A percentile compares a stretch with the other conserved stretches of the same genome.
Evolutionary conservation across 2,329 filamentous ascomycete genomes (phyloP).

Genomic region (Colletotrichum sublineola): DNA sequence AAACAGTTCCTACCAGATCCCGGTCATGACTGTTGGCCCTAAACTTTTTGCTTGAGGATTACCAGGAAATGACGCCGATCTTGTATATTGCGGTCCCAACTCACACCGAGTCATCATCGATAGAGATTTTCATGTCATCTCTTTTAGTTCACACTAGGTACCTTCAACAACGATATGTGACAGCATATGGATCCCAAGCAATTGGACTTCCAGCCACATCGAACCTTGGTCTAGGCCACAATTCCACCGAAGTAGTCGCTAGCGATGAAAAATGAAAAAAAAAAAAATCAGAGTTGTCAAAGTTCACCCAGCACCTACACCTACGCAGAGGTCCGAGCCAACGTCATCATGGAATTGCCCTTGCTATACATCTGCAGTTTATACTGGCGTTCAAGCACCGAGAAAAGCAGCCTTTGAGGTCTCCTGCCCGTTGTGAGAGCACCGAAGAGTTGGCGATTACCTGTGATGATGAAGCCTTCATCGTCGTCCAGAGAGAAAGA

Average conservation of each 20-base stretch:
- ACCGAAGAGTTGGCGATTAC: too few species aligned
- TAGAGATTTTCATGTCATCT: neutral
- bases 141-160: neutral
- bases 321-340: neutral
- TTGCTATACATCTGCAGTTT: neutral
- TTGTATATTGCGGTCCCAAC: neutral
- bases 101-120: neutral
- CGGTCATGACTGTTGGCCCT: neutral
- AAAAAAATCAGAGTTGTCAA: constrained; percentile 8
- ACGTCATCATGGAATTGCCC: constrained; percentile 13
- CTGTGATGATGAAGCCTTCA: too few species aligned
- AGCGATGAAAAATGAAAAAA: neutral
- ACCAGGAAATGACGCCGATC: neutral
- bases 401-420: neutral
- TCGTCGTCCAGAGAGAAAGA: neutral
- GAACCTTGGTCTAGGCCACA: neutral
- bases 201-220: neutral
- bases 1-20: neutral
- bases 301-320: neutral
- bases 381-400: neutral
- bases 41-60: neutral
- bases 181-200: neutral
- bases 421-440: neutral
- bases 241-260: constrained; percentile 9
- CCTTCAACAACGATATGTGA: constrained; percentile 1